These are phyloP conservation scores for Phaseolus lunatus DNA, from an alignment of 306 rosid genomes.

Conservation along the genomic window DNA sequence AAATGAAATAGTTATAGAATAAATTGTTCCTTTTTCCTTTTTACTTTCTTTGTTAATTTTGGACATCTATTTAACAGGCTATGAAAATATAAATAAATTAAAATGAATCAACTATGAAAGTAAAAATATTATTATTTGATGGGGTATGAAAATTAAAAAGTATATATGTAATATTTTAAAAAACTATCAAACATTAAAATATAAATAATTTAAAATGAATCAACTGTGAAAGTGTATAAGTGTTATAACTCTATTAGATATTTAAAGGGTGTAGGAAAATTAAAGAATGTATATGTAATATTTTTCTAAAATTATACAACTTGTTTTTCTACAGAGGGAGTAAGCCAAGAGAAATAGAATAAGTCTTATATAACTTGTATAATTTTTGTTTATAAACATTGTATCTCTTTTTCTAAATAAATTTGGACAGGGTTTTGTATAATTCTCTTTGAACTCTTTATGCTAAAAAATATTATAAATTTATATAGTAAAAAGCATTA, in stretches of 20 bases:
- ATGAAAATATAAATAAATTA: no score
- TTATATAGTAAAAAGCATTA: neutral
- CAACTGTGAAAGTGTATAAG: no score
- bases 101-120: no score
- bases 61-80: neutral
- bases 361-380: neutral
- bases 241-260: no score
- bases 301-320: neutral
- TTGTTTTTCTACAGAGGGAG: neutral
- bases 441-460: neutral
- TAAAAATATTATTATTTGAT: no score
- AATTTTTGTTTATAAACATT: neutral
- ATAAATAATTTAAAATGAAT: neutral
- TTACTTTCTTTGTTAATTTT: neutral
- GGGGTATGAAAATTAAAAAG: no score
- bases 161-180: no score
- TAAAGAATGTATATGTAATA: no score
- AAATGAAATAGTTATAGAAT: constrained; percentile 37
- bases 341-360: neutral
- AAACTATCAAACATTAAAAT: neutral
- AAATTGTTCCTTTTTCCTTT: neutral
- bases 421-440: neutral
- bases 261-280: no score
- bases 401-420: neutral
- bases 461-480: neutral